Percentiles rank a stretch among this genome's conserved stretches.
Evolutionary conservation across 805 yeast species (phyloP).

Genomic region (Aciculoconidium aculeatum): DNA sequence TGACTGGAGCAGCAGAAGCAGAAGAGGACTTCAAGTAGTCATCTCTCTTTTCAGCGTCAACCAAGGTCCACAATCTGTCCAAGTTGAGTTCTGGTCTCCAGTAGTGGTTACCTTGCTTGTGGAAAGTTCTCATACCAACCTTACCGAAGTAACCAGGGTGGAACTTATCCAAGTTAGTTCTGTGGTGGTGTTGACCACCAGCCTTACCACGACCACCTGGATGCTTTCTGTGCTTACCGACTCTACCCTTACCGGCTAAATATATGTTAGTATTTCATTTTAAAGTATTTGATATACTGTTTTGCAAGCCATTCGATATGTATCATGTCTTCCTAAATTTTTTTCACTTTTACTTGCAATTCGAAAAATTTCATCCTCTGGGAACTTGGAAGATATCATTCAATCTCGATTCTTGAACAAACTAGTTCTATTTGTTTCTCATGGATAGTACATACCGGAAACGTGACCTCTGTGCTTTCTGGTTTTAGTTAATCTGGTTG

Average conservation of each 20-base stretch:
- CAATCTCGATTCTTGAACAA: too few relatives aligned
- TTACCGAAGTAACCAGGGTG: slow-evolving; percentile 99
- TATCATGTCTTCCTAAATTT: not conserved
- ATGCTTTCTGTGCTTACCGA: slow-evolving; percentile 99
- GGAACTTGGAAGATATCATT: too few relatives aligned
- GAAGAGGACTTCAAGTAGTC: slow-evolving; percentile 82
- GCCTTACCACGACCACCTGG: slow-evolving; percentile 99
- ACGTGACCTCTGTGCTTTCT: slow-evolving; percentile 99
- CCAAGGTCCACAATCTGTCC: slow-evolving; percentile 97
- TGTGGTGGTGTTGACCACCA: slow-evolving; percentile 99
- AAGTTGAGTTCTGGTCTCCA: slow-evolving; percentile 98
- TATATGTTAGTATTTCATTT: slow-evolving; percentile 28
- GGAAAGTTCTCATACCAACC: slow-evolving; percentile 99
- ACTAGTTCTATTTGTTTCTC: not conserved
- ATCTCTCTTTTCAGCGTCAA: slow-evolving; percentile 91
- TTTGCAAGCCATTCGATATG: not conserved
- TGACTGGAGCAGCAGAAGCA: slow-evolving; percentile 93
- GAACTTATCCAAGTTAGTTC: slow-evolving; percentile 99
- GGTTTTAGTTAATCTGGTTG: slow-evolving; percentile 98
- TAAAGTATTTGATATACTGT: not conserved
- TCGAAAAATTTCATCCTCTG: too few relatives aligned
- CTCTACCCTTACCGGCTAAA: slow-evolving; percentile 99
- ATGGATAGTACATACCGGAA: slow-evolving; percentile 69
- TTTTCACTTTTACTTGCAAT: too few relatives aligned
- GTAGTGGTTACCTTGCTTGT: slow-evolving; percentile 88